phyloP scores from a whole-genome alignment of 176 grass and related monocot species.

The Pontederia crassipes region DNA sequence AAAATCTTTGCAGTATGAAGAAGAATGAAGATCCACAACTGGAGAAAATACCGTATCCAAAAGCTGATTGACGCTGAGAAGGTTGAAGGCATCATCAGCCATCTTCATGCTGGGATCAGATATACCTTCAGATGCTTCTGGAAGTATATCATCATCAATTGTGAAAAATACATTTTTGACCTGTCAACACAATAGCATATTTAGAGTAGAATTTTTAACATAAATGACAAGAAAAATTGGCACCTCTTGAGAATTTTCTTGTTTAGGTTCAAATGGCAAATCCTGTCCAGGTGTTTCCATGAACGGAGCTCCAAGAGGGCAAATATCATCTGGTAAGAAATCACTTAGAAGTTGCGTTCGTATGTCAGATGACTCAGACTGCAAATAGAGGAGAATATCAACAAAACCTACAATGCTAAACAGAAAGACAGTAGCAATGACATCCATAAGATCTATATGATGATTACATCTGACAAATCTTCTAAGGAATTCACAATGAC shows the following conservation, averaged over 20 bases:
- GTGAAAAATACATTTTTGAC: conserved; percentile 35
- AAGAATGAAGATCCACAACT: conserved; percentile 2
- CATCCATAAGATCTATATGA: not conserved
- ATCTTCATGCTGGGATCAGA: conserved; percentile 23
- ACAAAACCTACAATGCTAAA: conserved; percentile 12
- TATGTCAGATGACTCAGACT: conserved; percentile 68
- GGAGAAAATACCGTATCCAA: conserved; percentile 61
- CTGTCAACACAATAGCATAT: conserved; percentile 30
- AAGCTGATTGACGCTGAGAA: conserved; percentile 80
- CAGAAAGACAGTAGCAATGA: conserved; percentile 11
- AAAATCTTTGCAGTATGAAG: not conserved
- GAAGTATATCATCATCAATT: conserved; percentile 58
- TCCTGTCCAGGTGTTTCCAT: conserved; percentile 37
- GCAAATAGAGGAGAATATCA: conserved; percentile 18
- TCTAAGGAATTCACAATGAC: conserved; percentile 67
- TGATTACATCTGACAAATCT: conserved; percentile 72
- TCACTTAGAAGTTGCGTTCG: conserved; percentile 68
- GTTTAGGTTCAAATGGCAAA: conserved; percentile 32
- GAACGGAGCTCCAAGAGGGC: conserved; percentile 60
- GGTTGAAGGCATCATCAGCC: conserved; percentile 36
- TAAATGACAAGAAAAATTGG: not conserved
- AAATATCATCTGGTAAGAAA: conserved; percentile 86
- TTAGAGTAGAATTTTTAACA: not conserved
- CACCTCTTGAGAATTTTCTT: conserved; percentile 44
- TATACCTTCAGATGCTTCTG: conserved; percentile 59